Evolutionary conservation across 352 stramenopile genomes (phyloP).

Genomic region (Salisapilia sapeloensis): DNA sequence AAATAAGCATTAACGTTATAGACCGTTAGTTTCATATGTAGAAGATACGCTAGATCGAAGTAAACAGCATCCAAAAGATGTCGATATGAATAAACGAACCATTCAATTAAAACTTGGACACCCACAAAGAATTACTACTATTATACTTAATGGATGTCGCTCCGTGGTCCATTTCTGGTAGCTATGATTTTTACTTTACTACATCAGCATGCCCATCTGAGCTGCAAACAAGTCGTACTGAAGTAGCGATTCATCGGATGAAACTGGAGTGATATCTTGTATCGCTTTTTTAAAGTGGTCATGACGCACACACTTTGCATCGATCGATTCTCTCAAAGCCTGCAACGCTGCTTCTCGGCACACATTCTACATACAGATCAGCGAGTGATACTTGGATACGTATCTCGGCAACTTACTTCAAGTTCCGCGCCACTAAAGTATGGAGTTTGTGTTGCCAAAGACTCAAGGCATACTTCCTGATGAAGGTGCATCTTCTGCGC

Average conservation of each 20-base stretch:
- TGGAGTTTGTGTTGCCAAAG: conserved; percentile 26
- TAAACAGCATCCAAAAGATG: no score
- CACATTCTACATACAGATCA: conserved; percentile 35
- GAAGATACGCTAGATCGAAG: no score
- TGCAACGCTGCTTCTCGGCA: conserved; percentile 70
- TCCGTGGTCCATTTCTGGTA: no score
- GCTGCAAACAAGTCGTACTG: conserved; percentile 46
- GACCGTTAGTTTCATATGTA: no score
- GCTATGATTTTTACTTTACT: no score
- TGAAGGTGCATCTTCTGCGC: conserved; percentile 38
- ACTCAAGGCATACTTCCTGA: conserved; percentile 37
- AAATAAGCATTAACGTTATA: no score
- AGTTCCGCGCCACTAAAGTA: conserved; percentile 79
- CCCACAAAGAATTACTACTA: no score
- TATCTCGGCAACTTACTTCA: conserved; percentile 21
- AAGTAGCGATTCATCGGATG: conserved; percentile 25
- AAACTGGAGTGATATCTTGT: conserved; percentile 26
- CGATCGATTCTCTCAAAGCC: conserved; percentile 51
- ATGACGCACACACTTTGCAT: conserved; percentile 26
- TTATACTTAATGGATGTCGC: no score
- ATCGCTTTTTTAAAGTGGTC: conserved; percentile 41
- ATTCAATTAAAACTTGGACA: no score
- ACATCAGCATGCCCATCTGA: conserved; percentile 31
- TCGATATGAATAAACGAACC: no score
- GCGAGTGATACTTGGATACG: conserved; percentile 1